Conservation (phyloP, 257 asterid genomes). For the Solanum appendiculatum region DNA sequence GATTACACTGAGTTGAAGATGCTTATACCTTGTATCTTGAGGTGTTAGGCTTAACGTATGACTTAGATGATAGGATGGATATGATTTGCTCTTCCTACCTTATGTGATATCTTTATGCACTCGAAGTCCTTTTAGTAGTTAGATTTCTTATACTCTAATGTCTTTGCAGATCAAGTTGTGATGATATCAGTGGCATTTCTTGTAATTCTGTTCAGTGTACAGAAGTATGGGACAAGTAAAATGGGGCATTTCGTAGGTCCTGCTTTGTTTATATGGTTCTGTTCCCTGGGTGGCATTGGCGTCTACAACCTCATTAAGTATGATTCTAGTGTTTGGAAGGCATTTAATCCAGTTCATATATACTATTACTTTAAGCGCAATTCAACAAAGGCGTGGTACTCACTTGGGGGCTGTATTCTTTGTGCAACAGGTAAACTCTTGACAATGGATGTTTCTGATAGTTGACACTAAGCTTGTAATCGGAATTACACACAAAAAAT, state of each 20-base stretch:
- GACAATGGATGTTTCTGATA: not conserved
- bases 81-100: not conserved
- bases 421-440: slow-evolving; percentile 75
- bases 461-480: not conserved
- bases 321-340: slow-evolving; percentile 63
- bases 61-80: not conserved
- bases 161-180: slow-evolving; percentile 82
- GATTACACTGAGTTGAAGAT: not conserved
- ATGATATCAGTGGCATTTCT: slow-evolving; percentile 80
- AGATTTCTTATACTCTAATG: not conserved
- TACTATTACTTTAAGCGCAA: slow-evolving; percentile 73
- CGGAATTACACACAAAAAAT: not conserved
- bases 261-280: slow-evolving; percentile 92
- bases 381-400: slow-evolving; percentile 81
- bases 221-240: slow-evolving; percentile 94
- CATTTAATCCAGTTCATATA: slow-evolving; percentile 83
- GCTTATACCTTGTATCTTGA: not conserved
- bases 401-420: slow-evolving; percentile 95
- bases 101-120: not conserved
- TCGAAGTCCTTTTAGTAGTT: not conserved
- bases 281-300: slow-evolving; percentile 92
- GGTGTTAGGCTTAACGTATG: not conserved
- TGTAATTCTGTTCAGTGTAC: slow-evolving; percentile 81
- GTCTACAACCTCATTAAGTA: slow-evolving; percentile 83
- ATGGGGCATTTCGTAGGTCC: slow-evolving; percentile 94